Evolutionary conservation across 768 basidiomycete species (phyloP).

Genomic region (Rhodosporidiobolus odoratus): DNA sequence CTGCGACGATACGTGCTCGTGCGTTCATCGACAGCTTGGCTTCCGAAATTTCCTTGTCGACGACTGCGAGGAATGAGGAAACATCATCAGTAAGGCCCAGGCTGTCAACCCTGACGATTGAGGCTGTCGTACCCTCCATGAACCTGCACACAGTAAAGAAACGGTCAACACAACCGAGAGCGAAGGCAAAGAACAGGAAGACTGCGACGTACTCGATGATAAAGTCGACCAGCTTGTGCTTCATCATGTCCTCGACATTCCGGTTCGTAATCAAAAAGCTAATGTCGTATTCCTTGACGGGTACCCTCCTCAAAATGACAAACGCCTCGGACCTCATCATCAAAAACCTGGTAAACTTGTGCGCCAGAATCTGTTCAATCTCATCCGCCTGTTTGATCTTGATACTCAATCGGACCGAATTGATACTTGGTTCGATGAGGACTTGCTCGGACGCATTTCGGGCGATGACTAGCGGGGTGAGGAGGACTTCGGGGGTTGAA

Average conservation of each 20-base stretch:
- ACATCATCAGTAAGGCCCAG: neutral
- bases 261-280: slow-evolving; percentile 96
- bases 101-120: slow-evolving; percentile 2
- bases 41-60: slow-evolving; percentile 98
- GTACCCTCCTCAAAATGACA: slow-evolving; percentile 89
- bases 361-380: slow-evolving; percentile 92
- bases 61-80: slow-evolving; percentile 60
- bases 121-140: slow-evolving; percentile 17
- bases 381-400: slow-evolving; percentile 99
- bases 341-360: slow-evolving; percentile 98
- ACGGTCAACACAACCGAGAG: neutral
- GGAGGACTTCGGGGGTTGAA: slow-evolving; percentile 82
- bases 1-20: slow-evolving; percentile 91
- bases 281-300: slow-evolving; percentile 96
- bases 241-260: slow-evolving; percentile 96
- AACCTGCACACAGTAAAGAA: slow-evolving; percentile 31
- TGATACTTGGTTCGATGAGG: slow-evolving; percentile 92
- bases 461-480: slow-evolving; percentile 88
- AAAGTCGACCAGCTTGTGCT: slow-evolving; percentile 99
- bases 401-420: slow-evolving; percentile 93
- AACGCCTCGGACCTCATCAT: slow-evolving; percentile 98
- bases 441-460: slow-evolving; percentile 97
- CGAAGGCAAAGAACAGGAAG: neutral
- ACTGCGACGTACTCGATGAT: slow-evolving; percentile 83
- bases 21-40: slow-evolving; percentile 98